Percentiles rank a stretch among this genome's conserved stretches.
Conservation (phyloP, 176 grass and related monocot genomes). For the Avena atlantica region DNA sequence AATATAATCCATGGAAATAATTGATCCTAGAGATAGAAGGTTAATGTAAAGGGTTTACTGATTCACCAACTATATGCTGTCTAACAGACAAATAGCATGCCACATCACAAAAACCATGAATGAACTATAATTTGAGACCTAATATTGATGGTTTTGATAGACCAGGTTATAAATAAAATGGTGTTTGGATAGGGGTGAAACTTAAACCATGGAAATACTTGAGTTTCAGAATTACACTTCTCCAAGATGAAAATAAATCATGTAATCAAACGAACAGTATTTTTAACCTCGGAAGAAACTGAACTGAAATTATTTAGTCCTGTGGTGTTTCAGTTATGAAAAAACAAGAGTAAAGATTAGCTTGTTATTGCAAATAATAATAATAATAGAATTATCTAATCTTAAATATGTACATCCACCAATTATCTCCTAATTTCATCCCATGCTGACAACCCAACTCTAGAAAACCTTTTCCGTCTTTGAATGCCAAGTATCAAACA, state of each 20-base stretch:
- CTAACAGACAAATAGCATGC: neutral
- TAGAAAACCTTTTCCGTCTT: neutral
- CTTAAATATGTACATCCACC: neutral
- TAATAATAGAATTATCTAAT: neutral
- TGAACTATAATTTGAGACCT: neutral
- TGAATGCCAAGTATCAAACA: slow-evolving; percentile 6
- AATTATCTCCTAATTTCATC: neutral
- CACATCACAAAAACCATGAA: neutral
- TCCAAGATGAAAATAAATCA: neutral
- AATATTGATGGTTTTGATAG: neutral
- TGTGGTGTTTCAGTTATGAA: neutral
- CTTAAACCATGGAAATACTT: neutral
- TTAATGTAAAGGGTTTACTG: neutral
- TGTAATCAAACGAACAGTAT: neutral
- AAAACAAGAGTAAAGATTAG: neutral
- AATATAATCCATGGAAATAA: neutral
- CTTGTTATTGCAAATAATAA: slow-evolving; percentile 2
- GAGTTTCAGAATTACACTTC: neutral
- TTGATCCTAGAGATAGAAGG: slow-evolving; percentile 1
- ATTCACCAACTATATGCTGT: neutral
- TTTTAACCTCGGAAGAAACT: neutral
- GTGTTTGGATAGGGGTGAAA: neutral
- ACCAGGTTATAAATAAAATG: neutral
- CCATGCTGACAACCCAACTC: neutral
- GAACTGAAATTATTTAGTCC: neutral